Evolutionary conservation across 2,329 filamentous ascomycete species (phyloP).

Genomic region (Camptophora hylomeconis): DNA sequence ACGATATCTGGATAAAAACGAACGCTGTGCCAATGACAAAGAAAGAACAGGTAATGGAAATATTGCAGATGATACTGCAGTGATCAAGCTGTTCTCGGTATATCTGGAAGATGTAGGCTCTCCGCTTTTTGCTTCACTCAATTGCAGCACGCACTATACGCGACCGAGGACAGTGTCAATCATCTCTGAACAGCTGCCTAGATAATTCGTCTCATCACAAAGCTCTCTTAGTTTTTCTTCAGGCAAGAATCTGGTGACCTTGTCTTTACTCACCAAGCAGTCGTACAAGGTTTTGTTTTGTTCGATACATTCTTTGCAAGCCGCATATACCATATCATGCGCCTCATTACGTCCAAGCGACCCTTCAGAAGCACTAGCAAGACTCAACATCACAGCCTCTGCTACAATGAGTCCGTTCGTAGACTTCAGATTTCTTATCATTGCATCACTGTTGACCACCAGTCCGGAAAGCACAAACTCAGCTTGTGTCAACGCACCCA

Average conservation of each 20-base stretch:
- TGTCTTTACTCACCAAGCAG: constrained; percentile 25
- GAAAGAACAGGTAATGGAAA: constrained; percentile 38
- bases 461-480: constrained; percentile 40
- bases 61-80: constrained; percentile 31
- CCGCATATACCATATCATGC: constrained; percentile 44
- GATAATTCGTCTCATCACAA: constrained; percentile 42
- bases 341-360: constrained; percentile 40
- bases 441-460: constrained; percentile 36
- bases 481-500: constrained; percentile 41
- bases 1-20: constrained; percentile 37
- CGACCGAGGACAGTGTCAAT: constrained; percentile 22
- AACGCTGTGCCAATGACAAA: constrained; percentile 38
- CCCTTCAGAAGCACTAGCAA: constrained; percentile 40
- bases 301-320: constrained; percentile 39
- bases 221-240: constrained; percentile 37
- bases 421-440: constrained; percentile 39
- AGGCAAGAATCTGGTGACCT: constrained; percentile 32
- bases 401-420: constrained; percentile 42
- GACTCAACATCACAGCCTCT: constrained; percentile 49
- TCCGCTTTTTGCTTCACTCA: too few relatives aligned
- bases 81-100: too few relatives aligned
- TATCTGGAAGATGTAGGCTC: too few relatives aligned
- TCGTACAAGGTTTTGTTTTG: constrained; percentile 30
- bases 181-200: constrained; percentile 20
- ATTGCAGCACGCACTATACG: too few relatives aligned